Base-by-base conservation (phyloP, 2,329 filamentous ascomycete species). In the Apiospora koreana region DNA sequence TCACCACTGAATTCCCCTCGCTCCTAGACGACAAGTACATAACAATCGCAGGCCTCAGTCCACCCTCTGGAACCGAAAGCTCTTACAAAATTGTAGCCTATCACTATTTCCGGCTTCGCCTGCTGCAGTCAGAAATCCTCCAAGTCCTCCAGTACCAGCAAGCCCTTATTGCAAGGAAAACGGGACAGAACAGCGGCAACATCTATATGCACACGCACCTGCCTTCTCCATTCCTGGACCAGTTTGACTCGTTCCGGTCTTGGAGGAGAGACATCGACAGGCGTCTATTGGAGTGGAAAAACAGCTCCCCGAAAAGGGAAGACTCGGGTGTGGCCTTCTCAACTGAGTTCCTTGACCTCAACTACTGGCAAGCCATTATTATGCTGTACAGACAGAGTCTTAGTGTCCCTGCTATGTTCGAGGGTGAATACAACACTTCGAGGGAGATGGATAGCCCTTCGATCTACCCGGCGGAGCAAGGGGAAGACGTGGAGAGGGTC, bases 321-420 rank as follows among this genome's bases (percentile, higher is more conserved):
- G 90, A 96, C 70, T 97, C 94, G 0, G 95, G 95, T 1, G 96
- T 98, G 2, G 90, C 90, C 4, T 98, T 98, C 79, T 94, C 93
- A 0, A 91, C 93, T 1, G 92, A 97, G 69, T 97, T 98, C 76
- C 83, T 98, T 5, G 94, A 98, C 76, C 86, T 98, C 72, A 98
- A 98, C 80, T 98, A 98, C 81, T 98, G 95, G 95, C 95, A 98
- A 80, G 94, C 94, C 3, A 91, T 98, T 72, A 97, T 98, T 74
- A 94, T 98, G 92, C 88, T 98, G 25, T 98, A 98, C 80, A 88
- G 95, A 69, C 95, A 97, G 80, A 96, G 94, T 80, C 82, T 97
- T 72, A 92, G 93, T 66, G 93, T 97, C 23, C 95, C 95, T 0
- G 89, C 92, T 50, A 90, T 94, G 77, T 90, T 98, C 70, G 94